phyloP scores from a whole-genome alignment of 2,329 filamentous ascomycete genomes.

The Ophiobolus disseminans region DNA sequence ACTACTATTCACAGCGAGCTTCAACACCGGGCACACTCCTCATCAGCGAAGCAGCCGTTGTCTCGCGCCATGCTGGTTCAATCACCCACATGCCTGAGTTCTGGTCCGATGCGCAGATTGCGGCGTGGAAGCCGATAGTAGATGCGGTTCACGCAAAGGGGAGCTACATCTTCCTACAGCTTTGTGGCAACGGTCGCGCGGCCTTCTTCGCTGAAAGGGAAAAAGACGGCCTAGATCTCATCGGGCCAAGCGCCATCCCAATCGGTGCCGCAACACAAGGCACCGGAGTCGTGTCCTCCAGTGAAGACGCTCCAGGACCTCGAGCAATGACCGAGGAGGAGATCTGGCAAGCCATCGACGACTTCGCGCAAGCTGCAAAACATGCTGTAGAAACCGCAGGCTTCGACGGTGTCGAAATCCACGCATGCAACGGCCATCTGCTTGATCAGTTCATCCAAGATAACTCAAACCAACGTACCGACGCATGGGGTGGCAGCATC shows the following conservation, averaged over 20 bases:
- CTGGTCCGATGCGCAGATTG: conserved; percentile 55
- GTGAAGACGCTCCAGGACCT: conserved; percentile 4
- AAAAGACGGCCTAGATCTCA: conserved; percentile 31
- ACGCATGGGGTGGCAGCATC: conserved; percentile 56
- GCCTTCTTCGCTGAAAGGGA: conserved; percentile 47
- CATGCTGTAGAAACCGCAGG: conserved; percentile 55
- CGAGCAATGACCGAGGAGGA: conserved; percentile 45
- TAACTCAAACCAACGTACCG: conserved; percentile 59
- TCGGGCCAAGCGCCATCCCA: conserved; percentile 43
- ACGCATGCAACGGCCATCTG: conserved; percentile 70
- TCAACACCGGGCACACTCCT: conserved; percentile 61
- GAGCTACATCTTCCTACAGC: conserved; percentile 65
- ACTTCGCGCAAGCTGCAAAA: conserved; percentile 51
- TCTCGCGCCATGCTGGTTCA: conserved; percentile 54
- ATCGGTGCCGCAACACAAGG: conserved; percentile 16
- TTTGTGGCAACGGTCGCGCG: conserved; percentile 66
- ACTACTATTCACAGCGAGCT: conserved; percentile 63
- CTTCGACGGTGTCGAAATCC: conserved; percentile 66
- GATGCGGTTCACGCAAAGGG: conserved; percentile 68
- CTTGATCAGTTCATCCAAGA: conserved; percentile 70
- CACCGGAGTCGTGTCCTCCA: neutral
- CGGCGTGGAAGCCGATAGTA: conserved; percentile 65
- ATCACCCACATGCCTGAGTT: conserved; percentile 63
- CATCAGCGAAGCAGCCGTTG: conserved; percentile 64
- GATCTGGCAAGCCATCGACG: conserved; percentile 43